Percentiles rank a stretch among this genome's conserved stretches.
Evolutionary conservation across 805 yeast species (phyloP).

Genomic region (Saccharomycopsis vini): DNA sequence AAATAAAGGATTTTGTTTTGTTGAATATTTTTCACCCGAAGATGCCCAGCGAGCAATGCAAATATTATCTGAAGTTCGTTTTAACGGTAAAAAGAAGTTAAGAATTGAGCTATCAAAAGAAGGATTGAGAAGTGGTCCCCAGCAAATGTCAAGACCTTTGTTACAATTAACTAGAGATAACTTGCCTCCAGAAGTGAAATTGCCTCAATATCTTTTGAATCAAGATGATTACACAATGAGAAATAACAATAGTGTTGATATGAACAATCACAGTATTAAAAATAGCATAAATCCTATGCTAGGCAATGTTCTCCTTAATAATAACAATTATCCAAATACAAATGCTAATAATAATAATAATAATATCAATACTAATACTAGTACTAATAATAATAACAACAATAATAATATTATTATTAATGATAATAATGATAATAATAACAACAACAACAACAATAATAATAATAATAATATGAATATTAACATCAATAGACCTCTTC

Average conservation of each 20-base stretch:
- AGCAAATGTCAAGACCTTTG: conserved; percentile 33
- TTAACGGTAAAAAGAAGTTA: conserved; percentile 39
- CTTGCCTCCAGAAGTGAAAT: conserved; percentile 47
- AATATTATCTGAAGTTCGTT: conserved; percentile 35
- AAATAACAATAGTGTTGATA: no score
- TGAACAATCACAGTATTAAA: no score
- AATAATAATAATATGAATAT: no score
- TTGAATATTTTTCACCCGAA: conserved; percentile 44
- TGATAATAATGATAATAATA: conserved; percentile 1
- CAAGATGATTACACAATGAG: no score
- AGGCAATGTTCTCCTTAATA: no score
- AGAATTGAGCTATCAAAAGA: conserved; percentile 57
- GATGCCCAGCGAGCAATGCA: conserved; percentile 45
- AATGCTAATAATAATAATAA: no score
- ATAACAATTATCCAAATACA: no score
- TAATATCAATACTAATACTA: no score
- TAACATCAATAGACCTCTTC: no score
- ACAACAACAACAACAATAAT: not conserved
- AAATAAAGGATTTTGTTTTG: conserved; percentile 60
- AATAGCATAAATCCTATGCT: no score
- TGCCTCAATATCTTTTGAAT: no score
- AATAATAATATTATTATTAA: not conserved
- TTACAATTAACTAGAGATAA: conserved; percentile 36
- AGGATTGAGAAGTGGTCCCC: conserved; percentile 34
- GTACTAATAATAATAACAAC: not conserved